Evolutionary conservation across 1,139 yeast species (phyloP).

Genomic region (Lodderomyces metapsilosis): DNA sequence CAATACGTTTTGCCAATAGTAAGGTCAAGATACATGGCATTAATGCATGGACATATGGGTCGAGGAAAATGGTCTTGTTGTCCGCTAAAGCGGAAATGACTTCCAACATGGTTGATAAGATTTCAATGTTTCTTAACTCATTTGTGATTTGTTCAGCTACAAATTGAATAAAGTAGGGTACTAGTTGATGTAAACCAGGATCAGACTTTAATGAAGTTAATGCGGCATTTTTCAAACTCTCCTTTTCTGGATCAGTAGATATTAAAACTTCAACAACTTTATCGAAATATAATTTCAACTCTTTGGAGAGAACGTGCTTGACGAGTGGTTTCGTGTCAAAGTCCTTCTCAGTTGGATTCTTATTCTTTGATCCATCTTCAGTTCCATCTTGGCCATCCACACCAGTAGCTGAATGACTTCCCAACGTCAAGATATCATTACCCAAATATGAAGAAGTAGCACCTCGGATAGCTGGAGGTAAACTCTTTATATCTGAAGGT

Average conservation of each 20-base stretch:
- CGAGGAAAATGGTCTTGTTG: constrained; percentile 84
- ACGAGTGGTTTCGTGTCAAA: constrained; percentile 89
- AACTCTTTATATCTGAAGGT: constrained; percentile 64
- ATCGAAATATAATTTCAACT: constrained; percentile 89
- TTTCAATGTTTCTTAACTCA: constrained; percentile 70
- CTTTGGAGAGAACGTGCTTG: constrained; percentile 94
- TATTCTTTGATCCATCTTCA: constrained; percentile 9
- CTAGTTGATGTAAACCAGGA: constrained; percentile 94
- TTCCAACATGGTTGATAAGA: constrained; percentile 86
- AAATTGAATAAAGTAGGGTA: constrained; percentile 94
- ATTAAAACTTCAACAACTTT: constrained; percentile 80
- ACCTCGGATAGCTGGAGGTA: constrained; percentile 70
- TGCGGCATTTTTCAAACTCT: constrained; percentile 71
- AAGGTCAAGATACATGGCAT: constrained; percentile 94
- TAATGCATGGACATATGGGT: constrained; percentile 93
- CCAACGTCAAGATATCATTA: constrained; percentile 36
- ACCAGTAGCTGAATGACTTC: constrained; percentile 15
- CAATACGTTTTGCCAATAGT: constrained; percentile 85
- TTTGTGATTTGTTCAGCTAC: constrained; percentile 94
- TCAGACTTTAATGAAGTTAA: constrained; percentile 81
- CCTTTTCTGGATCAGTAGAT: constrained; percentile 58
- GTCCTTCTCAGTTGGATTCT: constrained; percentile 44
- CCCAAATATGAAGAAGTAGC: constrained; percentile 55
- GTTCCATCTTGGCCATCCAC: constrained; percentile 21
- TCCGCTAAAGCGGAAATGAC: constrained; percentile 82